A percentile compares a stretch with the other conserved stretches of the same genome.
Conservation (phyloP, 257 asterid species). For the Mentha longifolia region DNA sequence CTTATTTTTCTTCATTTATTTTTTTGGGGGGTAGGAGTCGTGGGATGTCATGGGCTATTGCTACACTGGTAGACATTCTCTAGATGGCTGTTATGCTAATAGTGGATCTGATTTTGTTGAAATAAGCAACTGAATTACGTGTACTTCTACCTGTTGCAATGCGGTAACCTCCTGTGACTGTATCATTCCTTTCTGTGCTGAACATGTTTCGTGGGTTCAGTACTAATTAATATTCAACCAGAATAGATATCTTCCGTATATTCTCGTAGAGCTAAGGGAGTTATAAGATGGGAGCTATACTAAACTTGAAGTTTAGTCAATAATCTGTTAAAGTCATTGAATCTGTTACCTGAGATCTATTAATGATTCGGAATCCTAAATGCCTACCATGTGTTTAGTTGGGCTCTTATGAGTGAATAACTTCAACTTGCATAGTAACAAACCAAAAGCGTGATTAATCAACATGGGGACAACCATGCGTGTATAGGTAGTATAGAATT, state of each 20-base stretch:
- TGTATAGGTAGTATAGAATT: neutral
- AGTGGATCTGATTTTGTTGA: neutral
- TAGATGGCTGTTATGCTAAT: constrained; percentile 5
- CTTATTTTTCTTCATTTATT: neutral
- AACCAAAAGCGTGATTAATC: neutral
- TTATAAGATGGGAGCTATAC: constrained; percentile 6
- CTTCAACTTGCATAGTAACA: constrained; percentile 1
- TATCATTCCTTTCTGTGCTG: constrained; percentile 5
- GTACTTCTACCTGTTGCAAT: constrained; percentile 23
- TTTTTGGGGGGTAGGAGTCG: neutral
- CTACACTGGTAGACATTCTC: neutral
- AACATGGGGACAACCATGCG: too few species aligned
- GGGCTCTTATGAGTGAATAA: neutral
- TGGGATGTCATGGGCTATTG: neutral
- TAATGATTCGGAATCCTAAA: neutral
- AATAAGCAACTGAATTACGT: constrained; percentile 5
- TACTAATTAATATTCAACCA: too few species aligned
- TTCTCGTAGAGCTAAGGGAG: neutral
- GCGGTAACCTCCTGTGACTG: constrained; percentile 19
- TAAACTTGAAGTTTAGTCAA: too few species aligned
- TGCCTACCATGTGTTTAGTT: neutral
- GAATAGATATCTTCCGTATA: neutral
- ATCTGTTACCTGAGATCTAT: constrained; percentile 3
- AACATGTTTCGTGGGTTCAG: neutral
- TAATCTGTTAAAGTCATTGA: neutral